A percentile compares a stretch with the other conserved stretches of the same genome.
Conservation (phyloP, 2,329 filamentous ascomycete genomes). For the Dactylellina sp. region DNA sequence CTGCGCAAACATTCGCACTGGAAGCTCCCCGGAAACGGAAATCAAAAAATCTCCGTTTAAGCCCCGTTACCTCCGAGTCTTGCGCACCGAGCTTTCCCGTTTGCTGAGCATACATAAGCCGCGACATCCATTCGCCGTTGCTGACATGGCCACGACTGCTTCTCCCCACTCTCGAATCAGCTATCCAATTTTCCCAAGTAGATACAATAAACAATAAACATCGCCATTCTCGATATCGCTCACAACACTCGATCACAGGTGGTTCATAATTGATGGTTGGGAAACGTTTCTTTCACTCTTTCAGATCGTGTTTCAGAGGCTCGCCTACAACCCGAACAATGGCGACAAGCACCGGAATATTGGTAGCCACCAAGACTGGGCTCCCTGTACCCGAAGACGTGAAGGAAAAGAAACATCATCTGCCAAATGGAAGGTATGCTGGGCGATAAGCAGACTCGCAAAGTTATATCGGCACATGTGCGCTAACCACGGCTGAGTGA, state of each 20-base stretch:
- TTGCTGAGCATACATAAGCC: conserved; percentile 16
- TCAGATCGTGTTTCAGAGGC: conserved; percentile 46
- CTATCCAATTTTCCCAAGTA: no score
- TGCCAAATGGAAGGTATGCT: conserved; percentile 50
- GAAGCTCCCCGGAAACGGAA: conserved; percentile 19
- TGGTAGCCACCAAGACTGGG: conserved; percentile 40
- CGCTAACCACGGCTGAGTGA: conserved; percentile 18
- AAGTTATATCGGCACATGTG: background rate
- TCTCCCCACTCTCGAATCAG: conserved; percentile 1
- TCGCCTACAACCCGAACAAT: conserved; percentile 24
- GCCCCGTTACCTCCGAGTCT: conserved; percentile 48
- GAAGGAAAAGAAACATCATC: conserved; percentile 52
- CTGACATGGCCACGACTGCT: conserved; percentile 7
- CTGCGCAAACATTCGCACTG: background rate
- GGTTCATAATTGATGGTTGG: conserved; percentile 36
- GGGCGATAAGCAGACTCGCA: background rate
- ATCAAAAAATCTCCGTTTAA: conserved; percentile 34
- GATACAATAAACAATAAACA: background rate
- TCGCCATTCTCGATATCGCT: background rate
- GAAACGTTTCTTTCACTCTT: conserved; percentile 38
- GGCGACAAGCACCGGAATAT: conserved; percentile 37
- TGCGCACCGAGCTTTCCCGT: conserved; percentile 1
- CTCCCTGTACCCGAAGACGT: conserved; percentile 51
- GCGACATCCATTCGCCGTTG: conserved; percentile 1
- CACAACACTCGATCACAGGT: background rate